Conservation (phyloP, 2,329 filamentous ascomycete genomes). For the Cladosporium colombiae region DNA sequence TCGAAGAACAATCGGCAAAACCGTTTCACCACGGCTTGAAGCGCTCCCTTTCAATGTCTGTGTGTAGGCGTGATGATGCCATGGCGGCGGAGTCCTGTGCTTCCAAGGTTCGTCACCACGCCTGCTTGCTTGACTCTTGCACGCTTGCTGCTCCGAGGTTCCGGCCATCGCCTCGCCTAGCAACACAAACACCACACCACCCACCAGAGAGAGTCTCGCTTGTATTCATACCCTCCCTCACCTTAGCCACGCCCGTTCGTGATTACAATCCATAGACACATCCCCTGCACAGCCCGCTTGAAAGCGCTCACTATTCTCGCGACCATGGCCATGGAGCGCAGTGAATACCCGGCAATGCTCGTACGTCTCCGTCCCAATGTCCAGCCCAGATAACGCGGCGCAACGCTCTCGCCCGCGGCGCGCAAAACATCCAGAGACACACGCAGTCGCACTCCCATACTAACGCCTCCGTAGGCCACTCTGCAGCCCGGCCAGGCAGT, state of each 20-base stretch:
- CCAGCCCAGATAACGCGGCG: constrained; percentile 5
- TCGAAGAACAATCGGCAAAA: background rate
- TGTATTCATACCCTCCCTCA: background rate
- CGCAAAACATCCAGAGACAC: constrained; percentile 11
- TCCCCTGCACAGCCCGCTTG: constrained; percentile 5
- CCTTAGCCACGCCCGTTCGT: background rate
- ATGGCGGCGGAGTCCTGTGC: background rate
- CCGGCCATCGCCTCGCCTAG: background rate
- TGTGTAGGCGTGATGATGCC: background rate
- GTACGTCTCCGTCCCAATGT: constrained; percentile 56
- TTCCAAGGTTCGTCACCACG: constrained; percentile 3
- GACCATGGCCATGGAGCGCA: constrained; percentile 63
- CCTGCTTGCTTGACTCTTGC: background rate
- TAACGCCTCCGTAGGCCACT: constrained; percentile 59
- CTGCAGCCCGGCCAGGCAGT: constrained; percentile 83
- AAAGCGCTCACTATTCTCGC: constrained; percentile 12
- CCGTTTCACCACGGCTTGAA: background rate
- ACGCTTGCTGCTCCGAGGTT: background rate
- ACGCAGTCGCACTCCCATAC: background rate
- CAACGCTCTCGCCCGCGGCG: constrained; percentile 1
- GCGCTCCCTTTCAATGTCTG: constrained; percentile 4
- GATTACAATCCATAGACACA: background rate
- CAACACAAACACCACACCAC: constrained; percentile 3
- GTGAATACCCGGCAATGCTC: constrained; percentile 93
- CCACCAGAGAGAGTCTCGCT: background rate